Evolutionary conservation across 2,329 filamentous ascomycete genomes (phyloP), one percentile per base, ranked within the genome.

Genomic region (Penicillium sp.): DNA sequence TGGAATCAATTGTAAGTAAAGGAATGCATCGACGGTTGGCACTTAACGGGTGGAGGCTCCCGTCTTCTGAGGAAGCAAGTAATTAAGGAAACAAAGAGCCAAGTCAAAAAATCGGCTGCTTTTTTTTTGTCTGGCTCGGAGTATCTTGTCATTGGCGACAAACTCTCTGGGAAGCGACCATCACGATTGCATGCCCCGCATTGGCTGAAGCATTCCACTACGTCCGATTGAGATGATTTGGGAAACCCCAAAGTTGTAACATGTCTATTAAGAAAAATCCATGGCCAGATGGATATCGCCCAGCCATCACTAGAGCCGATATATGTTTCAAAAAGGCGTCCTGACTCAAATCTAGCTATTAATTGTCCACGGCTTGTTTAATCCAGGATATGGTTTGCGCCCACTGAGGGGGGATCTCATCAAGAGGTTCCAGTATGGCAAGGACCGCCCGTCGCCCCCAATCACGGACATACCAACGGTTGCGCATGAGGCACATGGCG

Each of bases 381-480:
- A 65, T 62, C 67, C 67, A 70, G 18, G 54, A 47, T 24, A 69
- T 57, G 3, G 61, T 68, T 13, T 63, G 62, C 4, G 30, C 25
- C 67, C 67, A 70, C 8, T 58, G 55, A 3, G 51, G 24, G 1
- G 66, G 67, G 28, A 66, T 58, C 6, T 67, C 60, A 13, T 61
- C 56, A n/a, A 64, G 30, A 22, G 54, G 46, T 14, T 64, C 54
- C n/a, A 69, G n/a, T 18, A 63, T 63, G 2, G 64, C 62, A 35
- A 61, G 53, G 13, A 69, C 62, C 11, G 69, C 52, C 31, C 65
- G 64, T 11, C 65, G 60, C 9, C 67, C 66, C 60, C 61, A 66
- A 18, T 66, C 64, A n/a, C 60, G 58, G 10, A 69, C 66, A 48
- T 66, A 70, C 67, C 67, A 70, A 27, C 64, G 62, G 50, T 68